These are phyloP conservation scores for Geotrichum cucujoidarum DNA, from an alignment of 1,139 yeast species.

Conservation along the genomic window DNA sequence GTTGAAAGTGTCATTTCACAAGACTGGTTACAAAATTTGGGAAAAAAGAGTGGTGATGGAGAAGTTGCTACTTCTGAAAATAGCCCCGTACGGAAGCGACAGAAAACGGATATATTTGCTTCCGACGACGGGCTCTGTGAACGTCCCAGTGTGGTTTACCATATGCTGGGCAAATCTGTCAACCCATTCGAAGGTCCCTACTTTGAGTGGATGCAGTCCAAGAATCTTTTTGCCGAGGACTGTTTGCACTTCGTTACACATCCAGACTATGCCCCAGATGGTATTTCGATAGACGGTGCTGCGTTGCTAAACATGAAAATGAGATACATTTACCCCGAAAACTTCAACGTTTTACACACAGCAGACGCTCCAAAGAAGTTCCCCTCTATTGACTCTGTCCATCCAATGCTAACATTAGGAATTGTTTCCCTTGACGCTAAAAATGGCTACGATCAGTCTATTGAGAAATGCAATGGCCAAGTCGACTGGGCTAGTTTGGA, in stretches of 20 bases:
- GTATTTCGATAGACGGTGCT: slow-evolving; percentile 53
- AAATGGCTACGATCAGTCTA: slow-evolving; percentile 18
- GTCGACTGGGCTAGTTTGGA: slow-evolving; percentile 19
- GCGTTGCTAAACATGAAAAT: slow-evolving; percentile 53
- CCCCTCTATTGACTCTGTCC: slow-evolving; percentile 19
- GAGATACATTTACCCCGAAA: slow-evolving; percentile 49
- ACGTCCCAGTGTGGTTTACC: slow-evolving; percentile 48
- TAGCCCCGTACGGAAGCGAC: slow-evolving; percentile 13
- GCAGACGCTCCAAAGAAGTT: slow-evolving; percentile 20
- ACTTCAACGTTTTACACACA: slow-evolving; percentile 49
- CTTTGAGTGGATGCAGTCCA: slow-evolving; percentile 44
- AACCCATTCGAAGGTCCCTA: slow-evolving; percentile 44
- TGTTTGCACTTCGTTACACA: slow-evolving; percentile 70
- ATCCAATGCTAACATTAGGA: slow-evolving; percentile 22
- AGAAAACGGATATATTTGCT: slow-evolving; percentile 4
- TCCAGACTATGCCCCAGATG: slow-evolving; percentile 54
- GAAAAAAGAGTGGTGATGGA: not conserved
- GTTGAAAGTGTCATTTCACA: slow-evolving; percentile 31
- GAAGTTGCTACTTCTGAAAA: slow-evolving; percentile 13
- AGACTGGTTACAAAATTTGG: slow-evolving; percentile 19
- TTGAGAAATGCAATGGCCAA: slow-evolving; percentile 17
- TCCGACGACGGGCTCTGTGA: slow-evolving; percentile 17
- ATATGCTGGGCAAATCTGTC: slow-evolving; percentile 63
- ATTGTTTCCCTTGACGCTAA: slow-evolving; percentile 25
- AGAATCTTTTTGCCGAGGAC: slow-evolving; percentile 41